Base-by-base conservation (phyloP, 2,329 filamentous ascomycete genomes). In the Alternaria solani region DNA sequence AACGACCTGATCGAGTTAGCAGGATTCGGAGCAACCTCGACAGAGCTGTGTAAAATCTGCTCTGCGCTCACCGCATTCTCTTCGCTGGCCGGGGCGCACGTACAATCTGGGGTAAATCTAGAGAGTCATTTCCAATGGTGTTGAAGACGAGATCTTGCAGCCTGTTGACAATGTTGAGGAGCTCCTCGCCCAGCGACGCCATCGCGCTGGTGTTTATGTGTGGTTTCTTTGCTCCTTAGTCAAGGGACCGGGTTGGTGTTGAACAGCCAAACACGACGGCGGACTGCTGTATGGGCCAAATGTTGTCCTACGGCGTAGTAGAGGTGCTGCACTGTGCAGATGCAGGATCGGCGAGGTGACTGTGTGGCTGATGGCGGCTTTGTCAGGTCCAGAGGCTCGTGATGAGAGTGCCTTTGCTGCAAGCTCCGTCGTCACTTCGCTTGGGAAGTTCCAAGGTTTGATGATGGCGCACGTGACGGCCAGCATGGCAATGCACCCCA, bases 81-180 rank as follows among this genome's bases (percentile, higher is more conserved):
- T 60, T 46, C 63, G 56, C 60, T 46, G 51, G 49, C 49, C 59
- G 47, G 53, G 55, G 66, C 53, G 77, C 88, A 97, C 95, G 84
- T 89, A 97, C 95, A 86, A 99, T 99, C 83, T 99, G 95, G 60
- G 95, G 95, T 59, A 99, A 85, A 81, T 99, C 95, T 63, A 99
- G 87, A 54, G 94, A 98, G 81, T 99, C 95, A 84, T 94, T 98
- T 81, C 95, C 95, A 80, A 99, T 99, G 70, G 95, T 99, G 83
- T 99, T 99, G 85, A 99, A 99, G 76, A 99, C 95, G 76, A 99
- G 83, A 81, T 98, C 95, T 82, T 99, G 95, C 75, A 99, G 86
- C 85, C 96, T 96, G 86, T 99, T 99, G 83, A 99, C 95, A 67
- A 93, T 96, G 72, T 88, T 89, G 79, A 99, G 88, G 81, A 99